Evolutionary conservation across 768 basidiomycete species (phyloP).

Genomic region (Nevesoporus exiguus): DNA sequence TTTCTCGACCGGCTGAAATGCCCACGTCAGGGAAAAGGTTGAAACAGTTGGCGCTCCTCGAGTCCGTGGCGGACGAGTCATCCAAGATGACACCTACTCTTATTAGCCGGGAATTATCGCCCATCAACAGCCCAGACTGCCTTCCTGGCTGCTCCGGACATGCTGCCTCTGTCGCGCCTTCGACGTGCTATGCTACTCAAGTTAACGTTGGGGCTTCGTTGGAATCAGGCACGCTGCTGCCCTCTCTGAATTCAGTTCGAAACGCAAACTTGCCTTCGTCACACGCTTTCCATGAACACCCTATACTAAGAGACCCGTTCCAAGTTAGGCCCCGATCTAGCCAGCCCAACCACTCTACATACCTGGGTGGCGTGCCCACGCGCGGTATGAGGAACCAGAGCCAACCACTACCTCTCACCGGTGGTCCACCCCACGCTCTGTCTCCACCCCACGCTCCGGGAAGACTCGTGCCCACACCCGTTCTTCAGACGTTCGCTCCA

Average conservation of each 20-base stretch:
- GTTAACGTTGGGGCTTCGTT: constrained; percentile 32
- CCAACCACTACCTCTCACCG: constrained; percentile 12
- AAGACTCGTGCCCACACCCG: constrained; percentile 8
- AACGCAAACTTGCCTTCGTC: constrained; percentile 1
- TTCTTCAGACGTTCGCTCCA: constrained; percentile 16
- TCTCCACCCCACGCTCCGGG: constrained; percentile 6
- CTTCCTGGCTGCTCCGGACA: constrained; percentile 12
- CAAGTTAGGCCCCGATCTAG: constrained; percentile 49
- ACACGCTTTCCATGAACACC: constrained; percentile 6
- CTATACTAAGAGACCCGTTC: constrained; percentile 30
- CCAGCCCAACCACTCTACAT: constrained; percentile 38
- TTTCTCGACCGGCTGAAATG: constrained; percentile 51
- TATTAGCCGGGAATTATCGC: constrained; percentile 25
- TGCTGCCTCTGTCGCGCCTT: constrained; percentile 30
- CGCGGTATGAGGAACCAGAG: constrained; percentile 14
- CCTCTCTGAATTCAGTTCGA: constrained; percentile 7
- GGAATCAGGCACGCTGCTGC: constrained; percentile 27
- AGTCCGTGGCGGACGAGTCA: constrained; percentile 71
- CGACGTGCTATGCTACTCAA: constrained; percentile 15
- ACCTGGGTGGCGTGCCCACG: constrained; percentile 9
- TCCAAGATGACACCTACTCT: constrained; percentile 53
- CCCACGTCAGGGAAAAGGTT: constrained; percentile 59
- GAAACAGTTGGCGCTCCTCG: constrained; percentile 68
- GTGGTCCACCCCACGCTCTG: constrained; percentile 3
- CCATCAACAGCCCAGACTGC: constrained; percentile 1